Conservation (phyloP, 2,329 filamentous ascomycete genomes). For the Scopulariopsis brevicaulis region DNA sequence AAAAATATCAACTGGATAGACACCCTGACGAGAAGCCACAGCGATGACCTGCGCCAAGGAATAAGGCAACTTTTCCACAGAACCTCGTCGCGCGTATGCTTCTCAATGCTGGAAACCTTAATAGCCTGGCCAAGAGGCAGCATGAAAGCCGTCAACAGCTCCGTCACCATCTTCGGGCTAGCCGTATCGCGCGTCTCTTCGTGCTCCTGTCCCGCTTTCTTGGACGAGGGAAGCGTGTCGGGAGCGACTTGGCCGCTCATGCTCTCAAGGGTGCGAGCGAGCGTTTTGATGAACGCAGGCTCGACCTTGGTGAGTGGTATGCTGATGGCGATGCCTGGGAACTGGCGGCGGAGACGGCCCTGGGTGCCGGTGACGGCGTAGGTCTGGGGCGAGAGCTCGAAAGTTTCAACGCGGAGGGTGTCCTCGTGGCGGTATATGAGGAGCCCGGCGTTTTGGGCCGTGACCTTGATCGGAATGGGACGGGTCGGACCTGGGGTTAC, state of each 20-base stretch:
- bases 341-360: slow-evolving; percentile 17
- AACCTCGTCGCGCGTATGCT: slow-evolving; percentile 43
- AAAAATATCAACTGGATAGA: slow-evolving; percentile 26
- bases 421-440: slow-evolving; percentile 12
- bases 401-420: slow-evolving; percentile 16
- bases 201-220: slow-evolving; percentile 23
- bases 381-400: slow-evolving; percentile 20
- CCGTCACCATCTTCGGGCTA: slow-evolving; percentile 37
- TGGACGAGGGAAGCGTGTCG: slow-evolving; percentile 10
- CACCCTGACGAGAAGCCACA: slow-evolving; percentile 45
- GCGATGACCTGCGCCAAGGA: slow-evolving; percentile 39
- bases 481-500: slow-evolving; percentile 7
- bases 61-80: slow-evolving; percentile 19
- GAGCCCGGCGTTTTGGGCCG: slow-evolving; percentile 22
- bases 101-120: slow-evolving; percentile 23
- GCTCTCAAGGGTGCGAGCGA: slow-evolving; percentile 13
- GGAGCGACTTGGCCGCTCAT: slow-evolving; percentile 15
- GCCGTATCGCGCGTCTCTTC: slow-evolving; percentile 35
- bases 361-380: slow-evolving; percentile 11
- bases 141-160: slow-evolving; percentile 29
- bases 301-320: slow-evolving; percentile 10
- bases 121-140: slow-evolving; percentile 18
- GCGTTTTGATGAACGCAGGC: slow-evolving; percentile 8
- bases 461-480: slow-evolving; percentile 15
- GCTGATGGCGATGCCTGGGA: slow-evolving; percentile 13